Conservation (phyloP, 768 basidiomycete genomes). For the Russula ochroleuca region DNA sequence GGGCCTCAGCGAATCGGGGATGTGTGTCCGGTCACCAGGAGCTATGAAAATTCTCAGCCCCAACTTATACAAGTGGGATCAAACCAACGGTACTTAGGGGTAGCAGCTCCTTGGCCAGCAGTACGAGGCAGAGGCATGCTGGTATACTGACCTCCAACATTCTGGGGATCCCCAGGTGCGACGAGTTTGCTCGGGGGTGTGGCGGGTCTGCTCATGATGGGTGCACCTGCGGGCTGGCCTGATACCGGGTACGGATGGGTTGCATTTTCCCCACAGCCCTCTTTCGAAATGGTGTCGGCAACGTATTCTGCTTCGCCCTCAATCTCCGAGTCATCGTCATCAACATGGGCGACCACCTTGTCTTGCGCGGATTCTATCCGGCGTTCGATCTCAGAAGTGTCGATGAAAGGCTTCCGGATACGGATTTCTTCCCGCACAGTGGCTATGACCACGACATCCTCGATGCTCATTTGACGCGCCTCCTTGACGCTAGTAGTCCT, state of each 20-base stretch:
- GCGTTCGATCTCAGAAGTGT: background rate
- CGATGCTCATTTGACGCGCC: constrained; percentile 2
- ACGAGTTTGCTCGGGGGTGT: too few relatives aligned
- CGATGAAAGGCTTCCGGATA: background rate
- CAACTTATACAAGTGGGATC: background rate
- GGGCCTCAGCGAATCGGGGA: constrained; percentile 62
- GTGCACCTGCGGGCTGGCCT: too few relatives aligned
- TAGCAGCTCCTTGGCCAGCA: constrained; percentile 24
- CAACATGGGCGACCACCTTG: too few relatives aligned
- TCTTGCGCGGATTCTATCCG: background rate
- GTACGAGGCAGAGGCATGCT: constrained; percentile 19
- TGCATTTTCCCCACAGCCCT: too few relatives aligned
- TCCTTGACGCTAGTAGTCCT: constrained; percentile 3
- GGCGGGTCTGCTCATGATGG: too few relatives aligned
- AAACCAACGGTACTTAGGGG: constrained; percentile 60
- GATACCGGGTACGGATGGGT: too few relatives aligned
- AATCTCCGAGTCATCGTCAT: too few relatives aligned
- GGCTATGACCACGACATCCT: constrained; percentile 14
- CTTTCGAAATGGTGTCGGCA: too few relatives aligned
- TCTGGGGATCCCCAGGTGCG: constrained; percentile 26
- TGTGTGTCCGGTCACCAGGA: constrained; percentile 88
- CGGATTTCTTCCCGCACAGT: constrained; percentile 9
- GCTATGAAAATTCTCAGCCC: constrained; percentile 44
- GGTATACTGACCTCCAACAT: constrained; percentile 4
- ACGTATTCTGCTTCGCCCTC: too few relatives aligned